Percentiles rank a stretch among this genome's conserved stretches.
phyloP scores from a whole-genome alignment of 2,329 filamentous ascomycete genomes.

The Neocucurbitaria cava region DNA sequence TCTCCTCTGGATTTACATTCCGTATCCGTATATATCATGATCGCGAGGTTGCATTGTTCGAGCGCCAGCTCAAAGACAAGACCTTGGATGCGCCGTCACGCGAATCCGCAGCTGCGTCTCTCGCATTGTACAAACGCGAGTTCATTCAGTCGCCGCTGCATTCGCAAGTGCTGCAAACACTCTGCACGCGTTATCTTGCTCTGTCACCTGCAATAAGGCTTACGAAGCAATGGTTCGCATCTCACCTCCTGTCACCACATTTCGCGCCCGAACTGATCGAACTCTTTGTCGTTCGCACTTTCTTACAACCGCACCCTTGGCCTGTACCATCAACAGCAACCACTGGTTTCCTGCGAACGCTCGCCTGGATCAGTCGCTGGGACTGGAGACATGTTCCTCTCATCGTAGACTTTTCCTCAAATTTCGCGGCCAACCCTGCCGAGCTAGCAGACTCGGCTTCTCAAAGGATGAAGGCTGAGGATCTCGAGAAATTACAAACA shows the following conservation, averaged over 20 bases:
- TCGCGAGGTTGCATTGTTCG: constrained; percentile 79
- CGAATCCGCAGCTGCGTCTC: constrained; percentile 72
- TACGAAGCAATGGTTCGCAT: constrained; percentile 86
- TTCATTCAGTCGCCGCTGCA: constrained; percentile 79
- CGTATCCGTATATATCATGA: constrained; percentile 89
- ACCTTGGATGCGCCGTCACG: constrained; percentile 68
- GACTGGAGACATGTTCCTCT: constrained; percentile 89
- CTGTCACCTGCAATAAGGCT: constrained; percentile 84
- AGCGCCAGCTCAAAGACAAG: constrained; percentile 79
- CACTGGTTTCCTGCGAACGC: constrained; percentile 80
- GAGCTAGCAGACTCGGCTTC: constrained; percentile 25
- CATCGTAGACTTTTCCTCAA: constrained; percentile 72
- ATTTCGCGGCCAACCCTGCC: constrained; percentile 24
- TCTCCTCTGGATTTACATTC: constrained; percentile 75
- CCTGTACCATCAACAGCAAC: constrained; percentile 75
- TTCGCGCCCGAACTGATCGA: constrained; percentile 84
- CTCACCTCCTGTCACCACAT: constrained; percentile 79
- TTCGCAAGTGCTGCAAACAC: constrained; percentile 79
- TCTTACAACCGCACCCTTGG: constrained; percentile 85
- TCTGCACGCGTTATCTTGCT: constrained; percentile 79
- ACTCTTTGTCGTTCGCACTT: constrained; percentile 77
- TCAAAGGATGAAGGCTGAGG: constrained; percentile 61
- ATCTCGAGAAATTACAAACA: constrained; percentile 69
- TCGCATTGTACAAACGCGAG: constrained; percentile 73
- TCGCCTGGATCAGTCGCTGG: constrained; percentile 84